Base-by-base conservation (phyloP, 352 stramenopile species). In the Blastocystis sp. region DNA sequence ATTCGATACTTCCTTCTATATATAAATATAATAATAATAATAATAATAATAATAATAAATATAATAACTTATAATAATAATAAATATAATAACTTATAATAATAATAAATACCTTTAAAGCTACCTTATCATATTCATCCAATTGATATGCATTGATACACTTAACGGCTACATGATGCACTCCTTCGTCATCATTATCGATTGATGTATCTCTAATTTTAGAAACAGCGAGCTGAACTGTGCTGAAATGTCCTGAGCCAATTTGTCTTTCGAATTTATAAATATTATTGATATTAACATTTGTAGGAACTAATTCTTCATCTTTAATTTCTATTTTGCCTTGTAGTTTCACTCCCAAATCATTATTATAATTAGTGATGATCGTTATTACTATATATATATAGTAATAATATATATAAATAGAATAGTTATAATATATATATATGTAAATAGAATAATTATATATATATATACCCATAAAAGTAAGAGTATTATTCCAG, bases 261-360 rank as follows among this genome's bases (percentile, higher is more conserved):
- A 62, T 52, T 42, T 62, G 52, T 23, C 52, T 39, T 18, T 62
- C 52, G 24, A 42, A 62, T 24, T 42, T 39, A 28, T 40, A 62
- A 13, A 62, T 23, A 30, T 62, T 62, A 13, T 31, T 37, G 21
- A 62, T 48, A 18, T 19, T 49, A 11, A 48, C 10, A 10, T 18
- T 13, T 11, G 36, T 52, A 9, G 52, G 52, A 19, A 28, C 30
- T 5, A 62, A 31, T 18, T 62, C 32, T 30, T 48, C 36, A 10
- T 46, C 35, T n/a, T 49, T 27, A 28, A 48, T 54, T 42, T 43
- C 52, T 19, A 30, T 25, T 27, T 62, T 62, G 5, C 52, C 52
- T 2, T 34, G 52, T 23, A 62, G 24, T 5, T 54, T 37, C 4
- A 28, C 24, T 3, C 27, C 36, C 2, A 62, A 18, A 3, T 46